Base-by-base conservation (phyloP, 2,329 filamentous ascomycete genomes). In the Fusarium nisikadoi region DNA sequence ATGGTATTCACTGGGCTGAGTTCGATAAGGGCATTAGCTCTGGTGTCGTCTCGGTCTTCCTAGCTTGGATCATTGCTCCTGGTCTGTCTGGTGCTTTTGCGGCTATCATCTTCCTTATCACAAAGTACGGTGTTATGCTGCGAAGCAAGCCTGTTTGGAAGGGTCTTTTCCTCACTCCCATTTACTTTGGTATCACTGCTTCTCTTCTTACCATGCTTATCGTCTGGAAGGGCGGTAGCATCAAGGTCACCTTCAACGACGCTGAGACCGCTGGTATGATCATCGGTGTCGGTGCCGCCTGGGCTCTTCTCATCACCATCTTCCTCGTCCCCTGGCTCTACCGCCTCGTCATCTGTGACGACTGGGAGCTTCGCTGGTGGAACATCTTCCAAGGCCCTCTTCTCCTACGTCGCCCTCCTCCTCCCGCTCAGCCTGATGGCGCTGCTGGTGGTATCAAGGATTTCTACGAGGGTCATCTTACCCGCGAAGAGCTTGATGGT, bases 361-460 rank as follows among this genome's bases (percentile, higher is more conserved):
- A 92, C 82, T 87, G 89, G 87, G 80, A 88, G 75, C 82, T 92
- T 53, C 86, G 85, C 65, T 82, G 85, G 81, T 90, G 83, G 78
- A 83, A 90, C 71, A 82, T 91, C 60, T 70, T 83, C 67, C 75
- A 84, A 31, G 89, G 89, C 0, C 88, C 87, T 25, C 79, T 89
- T 0, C 83, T 90, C 3, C 84, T 88, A 39, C 79, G 77, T 27
- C 84, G 85, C 12, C 80, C 79, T 4, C 77, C 81, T 1, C 80
- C 82, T 1, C 82, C 84, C 8, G 77, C 81, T 70, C 93, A 94
- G 84, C 92, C 90, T 23, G 88, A 94, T 82, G 91, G 91, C 12
- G 80, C 90, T 12, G 92, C 92, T 6, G 81, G 80, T 54, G 82
- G 78, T 12, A 81, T 90, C 41, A 82, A 84, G 61, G 82, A 90